A percentile compares a stretch with the other conserved stretches of the same genome.
phyloP scores from a whole-genome alignment of 371 early-diverging fungal species.

The Lichtheimia ornata region DNA sequence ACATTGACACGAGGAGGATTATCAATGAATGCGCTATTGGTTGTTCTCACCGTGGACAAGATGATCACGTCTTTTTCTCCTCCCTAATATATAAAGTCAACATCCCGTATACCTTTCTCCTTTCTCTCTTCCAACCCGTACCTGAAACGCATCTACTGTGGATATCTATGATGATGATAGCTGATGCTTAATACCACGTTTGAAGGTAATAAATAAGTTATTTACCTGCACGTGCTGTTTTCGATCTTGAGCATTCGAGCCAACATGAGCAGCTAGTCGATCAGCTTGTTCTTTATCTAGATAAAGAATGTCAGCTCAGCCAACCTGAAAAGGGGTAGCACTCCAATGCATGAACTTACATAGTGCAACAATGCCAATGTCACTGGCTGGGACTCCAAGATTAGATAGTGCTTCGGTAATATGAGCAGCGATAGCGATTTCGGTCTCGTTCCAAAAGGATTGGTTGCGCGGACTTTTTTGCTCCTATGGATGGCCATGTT shows the following conservation, averaged over 20 bases:
- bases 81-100: slow-evolving; percentile 47
- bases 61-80: slow-evolving; percentile 84
- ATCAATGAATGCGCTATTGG: slow-evolving; percentile 56
- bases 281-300: slow-evolving; percentile 75
- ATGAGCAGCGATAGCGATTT: slow-evolving; percentile 48
- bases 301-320: neutral
- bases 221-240: slow-evolving; percentile 35
- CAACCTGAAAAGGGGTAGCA: neutral
- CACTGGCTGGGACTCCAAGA: slow-evolving; percentile 37
- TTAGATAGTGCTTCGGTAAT: slow-evolving; percentile 42
- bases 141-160: slow-evolving; percentile 85
- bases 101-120: too few relatives aligned
- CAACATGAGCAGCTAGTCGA: slow-evolving; percentile 37
- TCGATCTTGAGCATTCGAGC: slow-evolving; percentile 10
- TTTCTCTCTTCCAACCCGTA: slow-evolving; percentile 1
- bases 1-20: slow-evolving; percentile 62
- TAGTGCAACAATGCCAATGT: slow-evolving; percentile 70
- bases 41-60: slow-evolving; percentile 73
- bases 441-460: slow-evolving; percentile 58
- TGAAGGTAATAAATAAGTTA: neutral
- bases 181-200: neutral
- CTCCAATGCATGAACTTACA: slow-evolving; percentile 45
- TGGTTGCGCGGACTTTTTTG: slow-evolving; percentile 43
- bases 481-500: slow-evolving; percentile 23
- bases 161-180: slow-evolving; percentile 46